phyloP scores from a whole-genome alignment of 164 flowering plant genomes.

The Vitis rotundifolia region DNA sequence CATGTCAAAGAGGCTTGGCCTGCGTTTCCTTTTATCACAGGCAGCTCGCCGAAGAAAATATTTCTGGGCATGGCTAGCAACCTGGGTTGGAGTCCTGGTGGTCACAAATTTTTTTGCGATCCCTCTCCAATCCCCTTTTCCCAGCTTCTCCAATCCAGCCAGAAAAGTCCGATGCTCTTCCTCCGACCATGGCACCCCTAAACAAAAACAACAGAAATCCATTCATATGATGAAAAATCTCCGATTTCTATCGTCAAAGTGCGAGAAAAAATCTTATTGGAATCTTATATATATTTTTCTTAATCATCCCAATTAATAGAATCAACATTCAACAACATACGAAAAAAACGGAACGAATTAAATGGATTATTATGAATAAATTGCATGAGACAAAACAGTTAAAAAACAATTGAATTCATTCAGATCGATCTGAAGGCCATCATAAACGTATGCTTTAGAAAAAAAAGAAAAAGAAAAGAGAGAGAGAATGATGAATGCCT shows the following conservation, averaged over 20 bases:
- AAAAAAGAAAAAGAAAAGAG: background rate
- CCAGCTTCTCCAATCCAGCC: conserved; percentile 36
- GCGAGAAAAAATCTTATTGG: no score
- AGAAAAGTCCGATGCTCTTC: conserved; percentile 43
- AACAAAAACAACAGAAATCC: background rate
- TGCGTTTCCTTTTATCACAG: conserved; percentile 21
- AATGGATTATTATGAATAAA: no score
- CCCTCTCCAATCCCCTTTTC: conserved; percentile 53
- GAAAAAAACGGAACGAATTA: no score
- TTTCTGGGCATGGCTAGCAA: conserved; percentile 55
- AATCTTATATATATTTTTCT: no score
- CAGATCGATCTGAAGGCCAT: background rate
- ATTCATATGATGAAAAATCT: no score
- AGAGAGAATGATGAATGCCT: conserved; percentile 12
- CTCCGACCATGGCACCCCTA: conserved; percentile 49
- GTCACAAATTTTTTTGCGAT: conserved; percentile 41
- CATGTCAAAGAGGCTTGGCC: conserved; percentile 40
- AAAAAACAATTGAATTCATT: background rate
- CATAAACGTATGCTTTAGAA: background rate
- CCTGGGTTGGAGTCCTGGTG: conserved; percentile 45
- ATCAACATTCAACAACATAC: no score
- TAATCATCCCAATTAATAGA: no score
- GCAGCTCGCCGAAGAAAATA: conserved; percentile 32
- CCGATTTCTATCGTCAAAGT: no score
- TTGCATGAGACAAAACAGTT: background rate